Base-by-base conservation (phyloP, 768 basidiomycete genomes). In the Xanthoconium stramineum region DNA sequence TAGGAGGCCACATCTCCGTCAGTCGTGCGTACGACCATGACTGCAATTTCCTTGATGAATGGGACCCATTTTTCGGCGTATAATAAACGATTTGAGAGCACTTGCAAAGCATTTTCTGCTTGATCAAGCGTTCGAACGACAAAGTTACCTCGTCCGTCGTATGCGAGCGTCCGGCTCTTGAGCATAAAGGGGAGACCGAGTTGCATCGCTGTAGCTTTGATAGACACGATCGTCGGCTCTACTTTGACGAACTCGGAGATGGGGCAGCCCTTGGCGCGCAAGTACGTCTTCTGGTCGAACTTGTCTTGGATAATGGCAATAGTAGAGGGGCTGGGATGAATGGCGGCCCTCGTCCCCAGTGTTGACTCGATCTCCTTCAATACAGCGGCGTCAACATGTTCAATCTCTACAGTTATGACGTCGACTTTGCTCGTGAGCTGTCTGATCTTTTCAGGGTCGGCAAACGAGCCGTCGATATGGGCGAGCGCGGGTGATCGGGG, bases 61-160 rank as follows among this genome's bases (percentile, higher is more conserved):
- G 86, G 83, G 0, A 94, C 89, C 88, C 92, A 97, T 65, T 88
- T 89, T 70, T 99, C 97, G 0, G 94, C 96, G 64, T 98, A 99
- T 5, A 98, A 74, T 0, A 89, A 86, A 3, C 91, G 78, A 54
- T 85, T 78, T 3, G 77, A 80, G 14, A 93, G 82, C 2, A 76
- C 70, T 1, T 74, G 58, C 35, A 84, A 76, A 1, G 83, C 80
- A 17, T 83, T 76, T 46, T 75, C 72, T 3, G 77, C 77, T 33
- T 88, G 77, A 10, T 76, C 72, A 10, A 80, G 57, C 17, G 83
- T 76, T 19, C 79, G 78, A 30, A 98, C 67, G 36, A 87, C 86
- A 64, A 83, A 94, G 71, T 99, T 99, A 6, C 97, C 97, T 55
- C 93, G 79, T 3, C 97, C 97, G 66, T 98, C 96, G 69, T 99